Base-by-base conservation (phyloP, 176 grass and related monocot species). In the Bonia amplexicaulis region DNA sequence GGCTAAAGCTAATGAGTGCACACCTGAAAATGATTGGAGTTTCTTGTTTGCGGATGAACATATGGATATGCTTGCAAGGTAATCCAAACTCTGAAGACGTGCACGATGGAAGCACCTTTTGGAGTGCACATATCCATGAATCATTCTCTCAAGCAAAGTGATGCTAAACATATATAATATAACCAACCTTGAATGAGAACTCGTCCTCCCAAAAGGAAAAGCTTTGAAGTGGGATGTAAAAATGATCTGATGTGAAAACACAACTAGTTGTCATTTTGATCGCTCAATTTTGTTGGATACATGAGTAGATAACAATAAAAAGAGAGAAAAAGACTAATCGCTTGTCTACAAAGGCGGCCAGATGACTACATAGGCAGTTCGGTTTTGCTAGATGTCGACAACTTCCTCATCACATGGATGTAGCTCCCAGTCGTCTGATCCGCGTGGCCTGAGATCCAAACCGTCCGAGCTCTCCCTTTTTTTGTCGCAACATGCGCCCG, bases 21-120 rank as follows among this genome's bases (percentile, higher is more conserved):
- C 57, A 46, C 23, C 3, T 78, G 88, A 90, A 90, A 86, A 83
- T 73, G 66, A 90, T 74, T 31, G 41, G 22, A 78, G 74, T 73
- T 87, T 77, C 40, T 87, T 83, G 48, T 66, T 68, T 87, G 79
- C 9, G 61, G 89, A 80, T 17, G 59, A 90, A 74, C 67, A 6
- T 60, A 84, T 14, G 4, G 52, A 20, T 63, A 80, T 33, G 51
- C 60, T 84, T 84, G 75, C 80, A 84, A 87, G 85, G 60, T 75
- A 62, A 54, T 22, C 74, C 75, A 80, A 73, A 79, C 48, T 2
- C 17, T 3, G 39, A 83, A 87, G 68, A 79, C 89, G 80, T 90
- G 85, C 84, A 80, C 69, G 69, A 16, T 69, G 40, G 57, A 33
- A 60, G 39, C 29, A 35, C 39, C 29, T 73, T 89, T 74, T 48